Evolutionary conservation across 768 basidiomycete genomes (phyloP).

Genomic region (Boletus barrowsii): DNA sequence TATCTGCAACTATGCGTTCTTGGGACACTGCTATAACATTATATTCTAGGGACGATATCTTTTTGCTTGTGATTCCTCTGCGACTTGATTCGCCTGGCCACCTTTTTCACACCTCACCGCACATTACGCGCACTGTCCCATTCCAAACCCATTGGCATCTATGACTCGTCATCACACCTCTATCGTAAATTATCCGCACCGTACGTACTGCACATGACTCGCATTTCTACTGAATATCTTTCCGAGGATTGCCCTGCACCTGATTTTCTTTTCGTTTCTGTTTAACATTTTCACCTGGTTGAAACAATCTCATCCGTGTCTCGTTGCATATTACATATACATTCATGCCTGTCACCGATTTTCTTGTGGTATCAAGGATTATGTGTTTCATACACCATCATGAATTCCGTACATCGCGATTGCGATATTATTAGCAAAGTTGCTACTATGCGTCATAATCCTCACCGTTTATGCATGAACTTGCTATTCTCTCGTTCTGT

Average conservation of each 20-base stretch:
- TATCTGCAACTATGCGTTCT: conserved; percentile 30
- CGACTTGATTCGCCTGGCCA: conserved; percentile 10
- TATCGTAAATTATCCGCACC: conserved; percentile 25
- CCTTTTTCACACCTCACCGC: conserved; percentile 5
- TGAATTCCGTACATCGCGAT: conserved; percentile 14
- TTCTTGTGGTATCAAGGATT: conserved; percentile 18
- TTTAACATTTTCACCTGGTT: not conserved
- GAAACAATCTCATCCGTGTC: not conserved
- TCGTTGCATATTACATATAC: conserved; percentile 2
- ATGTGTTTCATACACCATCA: conserved; percentile 8
- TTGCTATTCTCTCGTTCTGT: conserved; percentile 5
- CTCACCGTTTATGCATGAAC: conserved; percentile 17
- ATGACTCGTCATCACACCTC: conserved; percentile 20
- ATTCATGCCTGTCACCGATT: not conserved
- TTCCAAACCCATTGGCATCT: conserved; percentile 21
- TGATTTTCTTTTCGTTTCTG: not conserved
- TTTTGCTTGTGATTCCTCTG: conserved; percentile 24
- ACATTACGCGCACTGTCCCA: conserved; percentile 5
- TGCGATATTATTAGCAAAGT: conserved; percentile 22
- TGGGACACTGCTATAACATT: conserved; percentile 37
- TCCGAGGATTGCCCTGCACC: conserved; percentile 6
- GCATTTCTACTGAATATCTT: conserved; percentile 28
- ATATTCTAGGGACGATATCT: conserved; percentile 33
- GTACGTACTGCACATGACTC: conserved; percentile 30
- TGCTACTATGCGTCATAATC: conserved; percentile 16